Base-by-base conservation (phyloP, 306 rosid species). In the Ochetophila trinervis region DNA sequence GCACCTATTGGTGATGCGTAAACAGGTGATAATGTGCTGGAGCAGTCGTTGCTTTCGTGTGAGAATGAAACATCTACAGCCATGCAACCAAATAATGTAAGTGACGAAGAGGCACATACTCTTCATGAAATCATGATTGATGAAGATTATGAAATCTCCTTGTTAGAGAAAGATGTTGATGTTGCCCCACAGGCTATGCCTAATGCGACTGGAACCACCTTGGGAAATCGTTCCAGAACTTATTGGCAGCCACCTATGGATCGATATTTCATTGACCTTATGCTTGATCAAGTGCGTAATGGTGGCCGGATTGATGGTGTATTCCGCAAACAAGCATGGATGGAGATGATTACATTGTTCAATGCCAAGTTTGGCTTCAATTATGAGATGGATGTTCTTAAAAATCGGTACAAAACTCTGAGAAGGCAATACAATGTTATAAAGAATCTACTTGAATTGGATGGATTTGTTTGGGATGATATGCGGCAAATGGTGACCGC, bases 401-500 rank as follows among this genome's bases (percentile, higher is more conserved):
- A 89, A 70, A 89, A 89, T 66, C 77, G 96, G 44, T 75, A 89
- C 72, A 89, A 89, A 73, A 89, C 93, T 73, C 69, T 86, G 54
- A 82, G 79, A 65, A 86, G 88, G 77, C 93, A 86, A 61, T 84
- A 80, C 60, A 84, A 78, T 66, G 85, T 84, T 9, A 73, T 89
- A 57, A 84, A 69, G 73, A 80, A 55, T 68, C 87, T 89, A 32
- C 85, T 89, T 65, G 75, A 69, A 63, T 40, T 79, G 80, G 96
- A 89, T 60, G 96, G 93, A 60, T 89, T 89, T 79, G 69, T 56
- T 70, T 86, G 96, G 96, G 96, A 89, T 70, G 93, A 89, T 42
- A 49, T 77, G 15, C 87, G 88, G 48, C 90, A 84, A 67, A 86
- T 89, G 93, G 87, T 89, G 74, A 80, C 77, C 27, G 93, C 96